These are phyloP conservation scores for Psilocybe sp. DNA, from an alignment of 768 basidiomycete genomes.

Conservation along the genomic window DNA sequence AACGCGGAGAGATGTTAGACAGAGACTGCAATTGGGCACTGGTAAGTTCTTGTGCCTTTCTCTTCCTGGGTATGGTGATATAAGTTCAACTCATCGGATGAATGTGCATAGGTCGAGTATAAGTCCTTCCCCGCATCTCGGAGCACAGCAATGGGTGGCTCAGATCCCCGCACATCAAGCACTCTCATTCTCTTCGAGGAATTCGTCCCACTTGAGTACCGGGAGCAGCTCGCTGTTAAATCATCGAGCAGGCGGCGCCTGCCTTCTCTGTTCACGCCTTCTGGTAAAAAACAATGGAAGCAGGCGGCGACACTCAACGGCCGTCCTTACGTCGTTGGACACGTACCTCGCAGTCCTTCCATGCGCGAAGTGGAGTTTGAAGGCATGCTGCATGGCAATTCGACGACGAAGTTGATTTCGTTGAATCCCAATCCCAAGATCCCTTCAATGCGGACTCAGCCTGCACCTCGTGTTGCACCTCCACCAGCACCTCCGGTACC, in stretches of 20 bases:
- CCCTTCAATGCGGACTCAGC: slow-evolving; percentile 13
- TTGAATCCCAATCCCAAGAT: slow-evolving; percentile 28
- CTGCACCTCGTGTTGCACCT: slow-evolving; percentile 10
- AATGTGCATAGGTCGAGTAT: slow-evolving; percentile 69
- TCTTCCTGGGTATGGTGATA: not conserved
- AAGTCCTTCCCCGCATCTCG: slow-evolving; percentile 61
- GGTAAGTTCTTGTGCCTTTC: slow-evolving; percentile 43
- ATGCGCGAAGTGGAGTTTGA: slow-evolving; percentile 79
- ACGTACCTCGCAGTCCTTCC: slow-evolving; percentile 48
- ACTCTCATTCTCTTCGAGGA: slow-evolving; percentile 89
- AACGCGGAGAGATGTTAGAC: slow-evolving; percentile 71
- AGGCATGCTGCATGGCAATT: slow-evolving; percentile 59
- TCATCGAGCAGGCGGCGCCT: slow-evolving; percentile 54
- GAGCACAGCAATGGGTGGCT: slow-evolving; percentile 29
- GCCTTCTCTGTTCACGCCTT: slow-evolving; percentile 64
- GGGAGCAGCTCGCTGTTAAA: slow-evolving; percentile 66
- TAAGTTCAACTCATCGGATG: not conserved
- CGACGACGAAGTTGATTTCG: slow-evolving; percentile 42
- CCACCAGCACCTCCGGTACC: slow-evolving; percentile 15
- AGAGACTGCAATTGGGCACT: slow-evolving; percentile 91
- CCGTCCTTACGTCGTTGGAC: slow-evolving; percentile 66
- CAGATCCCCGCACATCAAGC: slow-evolving; percentile 70
- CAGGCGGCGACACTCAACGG: slow-evolving; percentile 81
- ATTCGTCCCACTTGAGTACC: slow-evolving; percentile 86
- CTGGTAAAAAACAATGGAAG: slow-evolving; percentile 67